A percentile compares a stretch with the other conserved stretches of the same genome.
These are phyloP conservation scores for Pontederia paniculata DNA, from an alignment of 176 grass and related monocot genomes.

Conservation along the genomic window DNA sequence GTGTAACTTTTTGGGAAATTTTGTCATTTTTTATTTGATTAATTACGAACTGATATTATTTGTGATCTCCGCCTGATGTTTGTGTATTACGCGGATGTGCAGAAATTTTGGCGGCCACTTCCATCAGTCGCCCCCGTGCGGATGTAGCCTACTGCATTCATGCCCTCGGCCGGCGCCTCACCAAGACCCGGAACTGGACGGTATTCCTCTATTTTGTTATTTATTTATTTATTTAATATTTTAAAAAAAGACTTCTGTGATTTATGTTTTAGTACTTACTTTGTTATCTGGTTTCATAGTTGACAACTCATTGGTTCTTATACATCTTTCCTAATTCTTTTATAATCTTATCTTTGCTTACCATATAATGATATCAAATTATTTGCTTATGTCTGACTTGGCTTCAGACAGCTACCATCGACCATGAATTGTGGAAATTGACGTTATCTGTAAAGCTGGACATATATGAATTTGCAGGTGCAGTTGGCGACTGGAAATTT, in stretches of 20 bases:
- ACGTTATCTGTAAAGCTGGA: no score
- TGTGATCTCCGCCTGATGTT: background rate
- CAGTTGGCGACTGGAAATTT: no score
- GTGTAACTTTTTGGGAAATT: background rate
- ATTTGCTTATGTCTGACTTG: no score
- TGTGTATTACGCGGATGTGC: constrained; percentile 14
- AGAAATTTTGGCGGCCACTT: constrained; percentile 63
- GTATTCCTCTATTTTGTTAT: constrained; percentile 21
- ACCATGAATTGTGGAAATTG: no score
- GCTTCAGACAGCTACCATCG: no score
- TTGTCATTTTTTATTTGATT: background rate
- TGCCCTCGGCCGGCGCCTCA: constrained; percentile 60
- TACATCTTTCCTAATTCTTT: no score
- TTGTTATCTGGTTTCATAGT: background rate
- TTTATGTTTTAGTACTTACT: constrained; percentile 3
- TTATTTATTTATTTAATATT: background rate
- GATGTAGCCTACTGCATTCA: constrained; percentile 83
- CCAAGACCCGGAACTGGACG: constrained; percentile 80
- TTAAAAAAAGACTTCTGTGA: background rate
- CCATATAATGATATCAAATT: no score
- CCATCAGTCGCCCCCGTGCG: constrained; percentile 42
- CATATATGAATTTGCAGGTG: no score
- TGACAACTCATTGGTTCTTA: background rate
- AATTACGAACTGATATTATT: background rate
- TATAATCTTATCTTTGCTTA: no score